Base-by-base conservation (phyloP, 2,329 filamentous ascomycete genomes). In the Fusarium caatingaense region DNA sequence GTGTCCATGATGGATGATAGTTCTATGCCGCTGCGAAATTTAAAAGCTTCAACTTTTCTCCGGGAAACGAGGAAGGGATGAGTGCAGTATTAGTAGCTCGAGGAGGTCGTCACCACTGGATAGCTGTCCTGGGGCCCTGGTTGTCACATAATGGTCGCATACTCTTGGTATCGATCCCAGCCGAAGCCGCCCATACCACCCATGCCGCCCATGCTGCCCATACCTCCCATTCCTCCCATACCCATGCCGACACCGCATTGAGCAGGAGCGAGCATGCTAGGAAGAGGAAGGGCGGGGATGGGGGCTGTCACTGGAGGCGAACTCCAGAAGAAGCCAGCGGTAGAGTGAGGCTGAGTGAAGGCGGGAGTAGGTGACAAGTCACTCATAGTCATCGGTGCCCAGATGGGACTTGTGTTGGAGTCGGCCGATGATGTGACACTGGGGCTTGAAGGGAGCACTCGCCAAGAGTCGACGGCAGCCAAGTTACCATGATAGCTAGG, bases 91-190 rank as follows among this genome's bases (percentile, higher is more conserved):
- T 79, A 81, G 73, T 78, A 81, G 74, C 81, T 81, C 73, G 82
- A 81, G 74, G 82, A 81, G 75, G 82, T 84, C 71, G 83, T 85
- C 74, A 82, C 82, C 77, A 81, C 81, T 74, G 83, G 82, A 77
- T 82, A 83, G 76, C 79, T 80, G 76, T 83, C 80, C 76, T 79
- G 80, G 69, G 82, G 78, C 78, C 81, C 77, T 88, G 86, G 82
- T 88, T 88, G 86, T 92, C 92, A 98, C 85, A 97, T 97, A 72
- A 91, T 94, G 69, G 93, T 91, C 73, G 93, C 87, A 80, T 94
- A 97, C 80, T 95, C 93, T 77, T 92, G 92, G 79, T 92, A 93
- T 74, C 92, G 87, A 80, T 93, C 93, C 93, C 93, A 97, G 74
- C 92, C 93, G 79, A 97, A 97, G 71, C 90, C 76, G 15, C 88